Evolutionary conservation across 805 yeast species (phyloP), one percentile per base, ranked within the genome.

Genomic region (Metschnikowia cerradonensis): DNA sequence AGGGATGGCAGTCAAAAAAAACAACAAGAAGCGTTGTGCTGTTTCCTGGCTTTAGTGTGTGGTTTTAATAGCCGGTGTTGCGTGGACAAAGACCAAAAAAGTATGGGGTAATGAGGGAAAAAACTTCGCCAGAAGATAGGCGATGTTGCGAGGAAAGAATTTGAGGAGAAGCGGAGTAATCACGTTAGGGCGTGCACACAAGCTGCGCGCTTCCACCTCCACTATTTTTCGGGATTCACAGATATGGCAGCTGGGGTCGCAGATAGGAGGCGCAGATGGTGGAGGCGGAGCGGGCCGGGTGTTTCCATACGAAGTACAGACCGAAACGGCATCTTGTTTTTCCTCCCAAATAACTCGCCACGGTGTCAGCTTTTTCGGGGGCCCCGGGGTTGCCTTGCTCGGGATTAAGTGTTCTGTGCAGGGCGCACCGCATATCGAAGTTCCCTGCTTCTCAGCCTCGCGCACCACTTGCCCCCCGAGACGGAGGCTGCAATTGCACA

Each of bases 111-210:
- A 54, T 50, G 54, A 51, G 46, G 49, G 49, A 46, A 49, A 49
- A 56, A 52, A 20, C 50, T 55, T 54, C 59, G 55, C 59, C 58
- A 56, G 53, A 45, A 37, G 40, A 46, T 45, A 38, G 55, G 51
- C 53, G 56, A 41, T 50, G 51, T 53, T 48, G 53, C 56, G 51
- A 52, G 35, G 46, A 33, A 50, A 48, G 49, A 43, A 49, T 42
- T 50, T 54, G 59, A 54, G 59, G 58, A 54, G 56, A 56, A 54
- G 58, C 51, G 58, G 59, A 54, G 58, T 52, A 56, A 38, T 34
- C 57, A 33, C 47, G 39, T 38, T 49, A 40, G 14, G 32, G 31
- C 42, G 52, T 50, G 52, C 55, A 45, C 35, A 36, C 33, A 37
- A 41, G 32, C 40, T 35, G 45, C 36, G 49, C 46, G 35, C 19